Percentiles rank a stretch among this genome's conserved stretches.
Evolutionary conservation across 176 grass and related monocot genomes (phyloP).

Genomic region (Hyparrhenia diplandra): DNA sequence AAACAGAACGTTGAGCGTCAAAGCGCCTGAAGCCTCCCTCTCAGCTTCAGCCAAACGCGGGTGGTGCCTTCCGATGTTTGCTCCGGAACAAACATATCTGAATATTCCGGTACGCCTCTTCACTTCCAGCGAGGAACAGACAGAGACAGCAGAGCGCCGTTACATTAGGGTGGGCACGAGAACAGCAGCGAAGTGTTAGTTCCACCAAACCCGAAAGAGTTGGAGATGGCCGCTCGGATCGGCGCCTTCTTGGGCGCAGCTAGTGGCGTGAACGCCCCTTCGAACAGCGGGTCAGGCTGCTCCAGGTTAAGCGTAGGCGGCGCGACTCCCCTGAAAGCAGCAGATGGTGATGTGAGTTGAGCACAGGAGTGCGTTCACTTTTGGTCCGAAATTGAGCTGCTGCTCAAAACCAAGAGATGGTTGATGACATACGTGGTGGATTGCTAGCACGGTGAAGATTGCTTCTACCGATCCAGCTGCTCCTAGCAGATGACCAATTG

Average conservation of each 20-base stretch:
- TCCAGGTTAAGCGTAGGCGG: constrained; percentile 81
- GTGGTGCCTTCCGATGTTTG: constrained; percentile 13
- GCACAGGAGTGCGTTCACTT: neutral
- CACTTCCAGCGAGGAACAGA: neutral
- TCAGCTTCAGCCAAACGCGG: constrained; percentile 10
- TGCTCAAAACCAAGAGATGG: neutral
- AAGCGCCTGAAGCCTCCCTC: too few relatives aligned
- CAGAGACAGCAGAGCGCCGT: too few relatives aligned
- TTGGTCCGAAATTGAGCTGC: neutral
- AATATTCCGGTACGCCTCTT: neutral
- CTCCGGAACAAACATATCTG: neutral
- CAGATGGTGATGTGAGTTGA: neutral
- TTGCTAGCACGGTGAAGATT: constrained; percentile 77
- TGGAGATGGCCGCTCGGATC: constrained; percentile 72
- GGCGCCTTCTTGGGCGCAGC: constrained; percentile 51
- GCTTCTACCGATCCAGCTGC: constrained; percentile 92
- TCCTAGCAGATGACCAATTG: constrained; percentile 86
- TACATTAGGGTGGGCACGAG: constrained; percentile 29
- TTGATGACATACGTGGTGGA: constrained; percentile 56
- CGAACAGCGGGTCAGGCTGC: constrained; percentile 52
- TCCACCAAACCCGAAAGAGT: constrained; percentile 93
- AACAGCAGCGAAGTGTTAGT: constrained; percentile 84
- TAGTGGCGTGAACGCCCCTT: constrained; percentile 56
- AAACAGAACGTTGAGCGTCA: neutral
- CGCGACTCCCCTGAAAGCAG: constrained; percentile 48